Conservation (phyloP, 345 rosid species). For the Erodium maritimum region DNA sequence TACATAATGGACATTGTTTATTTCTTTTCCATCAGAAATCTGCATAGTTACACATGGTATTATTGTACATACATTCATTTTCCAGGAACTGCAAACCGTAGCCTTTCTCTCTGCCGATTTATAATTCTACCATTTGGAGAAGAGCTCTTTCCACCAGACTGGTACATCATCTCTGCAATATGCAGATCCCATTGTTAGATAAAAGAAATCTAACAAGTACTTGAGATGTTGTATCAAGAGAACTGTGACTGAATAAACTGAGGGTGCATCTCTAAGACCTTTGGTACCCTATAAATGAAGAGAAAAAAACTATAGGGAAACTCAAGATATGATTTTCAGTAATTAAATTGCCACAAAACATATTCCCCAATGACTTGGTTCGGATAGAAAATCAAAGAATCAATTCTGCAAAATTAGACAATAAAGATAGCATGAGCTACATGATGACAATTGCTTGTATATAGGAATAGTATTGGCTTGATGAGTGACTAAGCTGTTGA, state of each 20-base stretch:
- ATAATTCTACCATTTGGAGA: slow-evolving; percentile 42
- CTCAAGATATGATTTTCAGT: no score
- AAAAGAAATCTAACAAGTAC: neutral
- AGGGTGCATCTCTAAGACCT: neutral
- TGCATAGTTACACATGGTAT: neutral
- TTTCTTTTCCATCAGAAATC: neutral
- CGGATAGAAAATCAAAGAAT: no score
- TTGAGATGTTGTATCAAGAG: neutral
- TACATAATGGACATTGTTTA: neutral
- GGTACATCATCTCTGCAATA: slow-evolving; percentile 68
- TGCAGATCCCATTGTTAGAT: slow-evolving; percentile 10
- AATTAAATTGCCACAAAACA: no score
- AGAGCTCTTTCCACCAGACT: slow-evolving; percentile 39
- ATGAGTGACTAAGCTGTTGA: no score
- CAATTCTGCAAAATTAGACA: no score
- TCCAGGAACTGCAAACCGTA: slow-evolving; percentile 35
- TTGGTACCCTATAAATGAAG: no score
- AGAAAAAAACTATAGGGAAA: no score
- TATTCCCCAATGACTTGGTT: no score
- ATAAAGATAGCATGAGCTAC: no score
- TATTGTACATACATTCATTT: slow-evolving; percentile 16
- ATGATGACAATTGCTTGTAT: no score
- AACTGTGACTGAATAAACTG: neutral
- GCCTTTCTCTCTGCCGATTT: slow-evolving; percentile 39
- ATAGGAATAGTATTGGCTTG: no score